Conservation (phyloP, 2,329 filamentous ascomycete species). For the Talaromyces sp. region DNA sequence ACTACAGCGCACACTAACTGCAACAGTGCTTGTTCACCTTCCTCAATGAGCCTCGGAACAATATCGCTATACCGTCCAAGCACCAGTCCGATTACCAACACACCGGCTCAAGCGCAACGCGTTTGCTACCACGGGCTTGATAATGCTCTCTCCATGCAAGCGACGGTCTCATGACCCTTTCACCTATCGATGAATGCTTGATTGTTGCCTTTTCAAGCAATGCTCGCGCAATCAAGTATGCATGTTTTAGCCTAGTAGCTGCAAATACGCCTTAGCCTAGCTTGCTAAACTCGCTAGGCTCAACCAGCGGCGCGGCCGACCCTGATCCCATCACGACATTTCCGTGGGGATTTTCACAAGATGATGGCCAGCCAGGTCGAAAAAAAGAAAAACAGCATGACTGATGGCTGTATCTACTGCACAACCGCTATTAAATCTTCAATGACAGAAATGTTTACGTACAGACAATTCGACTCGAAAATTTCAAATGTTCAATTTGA, state of each 20-base stretch:
- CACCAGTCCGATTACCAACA: background rate
- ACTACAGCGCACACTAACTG: too few relatives aligned
- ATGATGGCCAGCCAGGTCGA: background rate
- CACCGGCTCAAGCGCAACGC: background rate
- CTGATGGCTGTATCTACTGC: background rate
- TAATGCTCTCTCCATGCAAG: background rate
- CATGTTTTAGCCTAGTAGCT: background rate
- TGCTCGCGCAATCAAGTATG: background rate
- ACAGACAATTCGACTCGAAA: background rate
- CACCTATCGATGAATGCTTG: background rate
- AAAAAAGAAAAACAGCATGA: background rate
- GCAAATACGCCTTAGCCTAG: background rate
- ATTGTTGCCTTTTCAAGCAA: background rate
- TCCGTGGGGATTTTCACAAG: background rate
- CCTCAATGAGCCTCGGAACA: background rate
- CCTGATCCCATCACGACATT: conserved; percentile 6
- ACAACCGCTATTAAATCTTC: background rate
- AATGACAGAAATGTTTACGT: background rate
- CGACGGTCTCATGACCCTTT: background rate
- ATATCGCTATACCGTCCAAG: background rate
- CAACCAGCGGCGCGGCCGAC: background rate
- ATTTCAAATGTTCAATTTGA: too few relatives aligned
- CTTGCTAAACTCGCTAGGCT: background rate
- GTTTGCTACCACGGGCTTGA: background rate
- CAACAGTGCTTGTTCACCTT: background rate